phyloP scores from a whole-genome alignment of 2,329 filamentous ascomycete genomes.

The Stagonosporopsis chrysanthemi region DNA sequence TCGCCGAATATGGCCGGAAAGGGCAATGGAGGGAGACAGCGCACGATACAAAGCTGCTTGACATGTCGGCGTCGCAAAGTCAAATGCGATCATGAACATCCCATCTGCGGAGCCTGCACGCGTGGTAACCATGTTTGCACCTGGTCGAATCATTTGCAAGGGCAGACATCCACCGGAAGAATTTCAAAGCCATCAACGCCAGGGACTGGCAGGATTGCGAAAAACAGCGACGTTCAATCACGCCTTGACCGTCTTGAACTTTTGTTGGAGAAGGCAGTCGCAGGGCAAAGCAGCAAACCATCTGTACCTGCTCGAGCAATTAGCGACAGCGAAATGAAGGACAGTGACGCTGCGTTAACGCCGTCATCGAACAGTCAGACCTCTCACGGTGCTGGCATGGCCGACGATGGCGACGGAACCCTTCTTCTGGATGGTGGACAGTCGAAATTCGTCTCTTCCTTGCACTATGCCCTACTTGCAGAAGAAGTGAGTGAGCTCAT shows the following conservation, averaged over 20 bases:
- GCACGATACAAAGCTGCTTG: constrained; percentile 49
- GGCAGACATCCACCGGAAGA: constrained; percentile 28
- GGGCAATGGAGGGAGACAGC: constrained; percentile 41
- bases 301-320: constrained; percentile 27
- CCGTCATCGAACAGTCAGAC: constrained; percentile 46
- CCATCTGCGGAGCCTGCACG: constrained; percentile 48
- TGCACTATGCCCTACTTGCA: constrained; percentile 51
- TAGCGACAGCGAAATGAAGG: constrained; percentile 30
- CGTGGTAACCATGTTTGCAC: constrained; percentile 49
- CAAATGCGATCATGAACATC: constrained; percentile 50
- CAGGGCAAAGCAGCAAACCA: constrained; percentile 27
- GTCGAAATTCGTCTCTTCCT: constrained; percentile 50
- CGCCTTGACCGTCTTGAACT: constrained; percentile 48
- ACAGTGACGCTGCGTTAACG: constrained; percentile 33
- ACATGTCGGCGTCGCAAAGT: constrained; percentile 51
- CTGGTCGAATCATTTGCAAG: constrained; percentile 42
- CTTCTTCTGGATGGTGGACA: constrained; percentile 48
- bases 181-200: constrained; percentile 35
- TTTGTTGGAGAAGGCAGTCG: constrained; percentile 45
- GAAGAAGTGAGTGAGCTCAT: constrained; percentile 42
- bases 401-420: constrained; percentile 48
- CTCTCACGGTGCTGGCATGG: constrained; percentile 45
- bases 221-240: constrained; percentile 45
- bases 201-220: constrained; percentile 30
- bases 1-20: constrained; percentile 37